Evolutionary conservation across 257 asterid species (phyloP), one percentile per base, ranked within the genome.

Genomic region (Perilla frutescens): DNA sequence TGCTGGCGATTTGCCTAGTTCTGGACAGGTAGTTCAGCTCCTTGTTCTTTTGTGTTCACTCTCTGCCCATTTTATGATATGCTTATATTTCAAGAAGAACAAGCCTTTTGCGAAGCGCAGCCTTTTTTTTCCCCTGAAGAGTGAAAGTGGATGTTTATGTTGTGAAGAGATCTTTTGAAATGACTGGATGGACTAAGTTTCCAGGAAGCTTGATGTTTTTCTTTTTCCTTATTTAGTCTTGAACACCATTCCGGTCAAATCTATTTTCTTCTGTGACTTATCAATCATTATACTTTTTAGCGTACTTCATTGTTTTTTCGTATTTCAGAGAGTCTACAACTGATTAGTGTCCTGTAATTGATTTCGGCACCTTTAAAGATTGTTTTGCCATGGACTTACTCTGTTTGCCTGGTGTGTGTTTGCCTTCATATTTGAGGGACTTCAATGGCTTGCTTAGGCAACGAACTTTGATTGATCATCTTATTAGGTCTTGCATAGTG

Each of bases 1-100:
- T 74, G 62, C 82, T 57, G 98, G 96, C 34, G 99, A 95, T 83
- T 80, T 88, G 75, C 99, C 99, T 60, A 89, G 98, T 77, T 89
- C 96, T 61, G 98, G 99, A 78, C 91, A 90, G 99, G 99, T 95
- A 45, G 15, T 54, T 62, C 49, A 54, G 72, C 60, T 68, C 37
- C 57, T 78, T 20, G 31, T 51, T 57, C 51, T 43, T 69, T 41
- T 48, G 7, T 29, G 15, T 32, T 56, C 41, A 2, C 66, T 49
- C 49, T 77, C 49, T 68, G 51, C 60, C 34, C 60, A 66, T 39
- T 20, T 73, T 49, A 10, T 68, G 20, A 5, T 7, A 3, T 39
- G 47, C 68, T 31, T 58, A 29, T 72, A 8, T 50, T 9, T 43
- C 36, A 32, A 62, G 71, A 48, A 45, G 48, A 10, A 54, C 29